Evolutionary conservation across 768 basidiomycete species (phyloP).

Genomic region (Lyophyllum shimeji): DNA sequence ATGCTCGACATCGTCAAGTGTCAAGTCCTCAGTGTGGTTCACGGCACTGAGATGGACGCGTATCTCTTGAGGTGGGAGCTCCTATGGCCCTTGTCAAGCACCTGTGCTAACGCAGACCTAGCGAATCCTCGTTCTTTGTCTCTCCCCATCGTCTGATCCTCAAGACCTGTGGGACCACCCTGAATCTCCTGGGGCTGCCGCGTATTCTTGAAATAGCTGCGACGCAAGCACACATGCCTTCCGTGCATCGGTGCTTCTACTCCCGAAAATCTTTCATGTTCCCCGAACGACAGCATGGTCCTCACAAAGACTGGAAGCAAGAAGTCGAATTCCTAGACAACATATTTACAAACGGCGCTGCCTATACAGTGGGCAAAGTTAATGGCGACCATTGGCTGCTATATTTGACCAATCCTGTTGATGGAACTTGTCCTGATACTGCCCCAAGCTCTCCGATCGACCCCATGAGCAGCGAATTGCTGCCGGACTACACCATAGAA

Average conservation of each 20-base stretch:
- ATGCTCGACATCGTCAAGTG: conserved; percentile 98
- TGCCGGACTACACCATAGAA: conserved; percentile 91
- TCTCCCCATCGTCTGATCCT: conserved; percentile 94
- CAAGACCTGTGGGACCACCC: conserved; percentile 98
- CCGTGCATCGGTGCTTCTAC: conserved; percentile 93
- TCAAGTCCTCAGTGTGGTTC: conserved; percentile 88
- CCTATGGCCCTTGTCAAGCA: conserved; percentile 5
- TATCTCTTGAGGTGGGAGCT: conserved; percentile 86
- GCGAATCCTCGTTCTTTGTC: conserved; percentile 97
- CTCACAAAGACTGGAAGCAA: conserved; percentile 90
- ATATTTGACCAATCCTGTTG: conserved; percentile 75
- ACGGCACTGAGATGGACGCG: conserved; percentile 90
- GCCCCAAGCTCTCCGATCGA: conserved; percentile 13
- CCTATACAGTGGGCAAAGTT: conserved; percentile 96
- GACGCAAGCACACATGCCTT: conserved; percentile 58
- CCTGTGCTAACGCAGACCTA: conserved; percentile 32
- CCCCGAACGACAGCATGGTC: conserved; percentile 91
- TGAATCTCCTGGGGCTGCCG: conserved; percentile 93
- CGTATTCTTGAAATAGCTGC: conserved; percentile 93
- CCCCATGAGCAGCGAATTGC: conserved; percentile 18
- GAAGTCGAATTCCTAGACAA: conserved; percentile 92
- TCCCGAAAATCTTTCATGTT: conserved; percentile 99
- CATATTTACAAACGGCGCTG: conserved; percentile 85
- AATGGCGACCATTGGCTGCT: conserved; percentile 99
- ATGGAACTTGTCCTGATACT: conserved; percentile 14